phyloP scores from a whole-genome alignment of 768 basidiomycete species.

The Leccinum truebloodii region DNA sequence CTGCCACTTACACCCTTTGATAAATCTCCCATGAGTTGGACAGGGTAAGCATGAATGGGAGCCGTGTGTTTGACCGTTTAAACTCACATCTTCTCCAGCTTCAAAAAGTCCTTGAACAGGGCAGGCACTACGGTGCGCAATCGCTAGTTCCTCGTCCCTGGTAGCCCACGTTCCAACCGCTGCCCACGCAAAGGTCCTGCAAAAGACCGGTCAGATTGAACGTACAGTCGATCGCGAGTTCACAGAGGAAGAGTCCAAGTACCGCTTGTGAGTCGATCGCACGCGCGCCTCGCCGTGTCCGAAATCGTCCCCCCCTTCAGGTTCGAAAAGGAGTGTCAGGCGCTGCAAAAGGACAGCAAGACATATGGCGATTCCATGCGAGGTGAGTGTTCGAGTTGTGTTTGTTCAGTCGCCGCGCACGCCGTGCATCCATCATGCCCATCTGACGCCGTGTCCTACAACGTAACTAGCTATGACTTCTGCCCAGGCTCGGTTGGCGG shows the following conservation, averaged over 20 bases:
- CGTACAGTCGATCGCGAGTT: conserved; percentile 94
- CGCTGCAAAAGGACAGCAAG: conserved; percentile 94
- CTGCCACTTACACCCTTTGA: background rate
- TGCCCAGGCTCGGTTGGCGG: conserved; percentile 90
- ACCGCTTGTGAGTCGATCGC: conserved; percentile 64
- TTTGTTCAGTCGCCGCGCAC: background rate
- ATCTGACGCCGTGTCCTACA: background rate
- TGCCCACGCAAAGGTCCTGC: conserved; percentile 63
- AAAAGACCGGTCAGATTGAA: conserved; percentile 98
- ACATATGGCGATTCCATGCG: conserved; percentile 93
- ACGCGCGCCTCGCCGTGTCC: background rate
- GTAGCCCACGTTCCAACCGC: conserved; percentile 4
- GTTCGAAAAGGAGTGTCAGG: conserved; percentile 94
- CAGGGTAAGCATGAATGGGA: conserved; percentile 39
- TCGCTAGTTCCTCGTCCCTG: conserved; percentile 10
- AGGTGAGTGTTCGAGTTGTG: conserved; percentile 46
- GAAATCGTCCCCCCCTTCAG: conserved; percentile 40
- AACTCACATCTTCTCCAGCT: conserved; percentile 43
- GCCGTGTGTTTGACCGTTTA: background rate
- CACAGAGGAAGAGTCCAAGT: conserved; percentile 88
- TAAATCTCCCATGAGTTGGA: conserved; percentile 49
- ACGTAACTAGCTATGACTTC: conserved; percentile 71
- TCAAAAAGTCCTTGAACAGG: conserved; percentile 92
- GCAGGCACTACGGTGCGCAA: conserved; percentile 82
- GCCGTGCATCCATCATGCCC: too few species aligned